Evolutionary conservation across 2,329 filamentous ascomycete genomes (phyloP).

Genomic region (Aspergillus glaucus): DNA sequence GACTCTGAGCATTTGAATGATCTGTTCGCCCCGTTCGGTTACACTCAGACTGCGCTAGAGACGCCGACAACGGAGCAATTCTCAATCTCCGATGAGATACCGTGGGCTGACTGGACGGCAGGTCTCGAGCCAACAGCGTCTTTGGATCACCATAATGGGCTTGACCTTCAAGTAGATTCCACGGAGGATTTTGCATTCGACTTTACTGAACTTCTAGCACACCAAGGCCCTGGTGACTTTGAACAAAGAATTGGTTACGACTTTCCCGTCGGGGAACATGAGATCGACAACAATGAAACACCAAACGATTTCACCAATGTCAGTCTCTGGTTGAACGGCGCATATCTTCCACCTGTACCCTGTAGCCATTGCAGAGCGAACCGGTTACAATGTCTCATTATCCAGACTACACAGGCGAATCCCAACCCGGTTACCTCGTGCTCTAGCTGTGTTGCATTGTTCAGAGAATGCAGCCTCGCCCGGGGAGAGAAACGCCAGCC

Average conservation of each 20-base stretch:
- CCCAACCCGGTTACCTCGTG: constrained; percentile 46
- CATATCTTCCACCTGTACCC: constrained; percentile 37
- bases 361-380: constrained; percentile 42
- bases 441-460: constrained; percentile 47
- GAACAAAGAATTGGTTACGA: neutral
- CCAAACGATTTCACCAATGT: constrained; percentile 18
- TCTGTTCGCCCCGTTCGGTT: neutral
- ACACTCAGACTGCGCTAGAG: neutral
- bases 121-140: neutral
- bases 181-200: neutral
- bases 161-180: neutral
- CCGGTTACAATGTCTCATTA: constrained; percentile 45
- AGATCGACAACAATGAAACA: neutral
- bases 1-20: neutral
- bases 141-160: neutral
- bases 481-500: constrained; percentile 41
- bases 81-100: neutral
- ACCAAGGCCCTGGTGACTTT: neutral
- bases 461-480: constrained; percentile 46
- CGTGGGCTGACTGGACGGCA: neutral
- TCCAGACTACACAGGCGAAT: constrained; percentile 43
- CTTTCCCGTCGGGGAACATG: neutral
- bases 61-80: neutral
- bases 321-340: constrained; percentile 34
- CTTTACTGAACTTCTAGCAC: too few relatives aligned